Base-by-base conservation (phyloP, 805 yeast species). In the Ogataea methylovora region DNA sequence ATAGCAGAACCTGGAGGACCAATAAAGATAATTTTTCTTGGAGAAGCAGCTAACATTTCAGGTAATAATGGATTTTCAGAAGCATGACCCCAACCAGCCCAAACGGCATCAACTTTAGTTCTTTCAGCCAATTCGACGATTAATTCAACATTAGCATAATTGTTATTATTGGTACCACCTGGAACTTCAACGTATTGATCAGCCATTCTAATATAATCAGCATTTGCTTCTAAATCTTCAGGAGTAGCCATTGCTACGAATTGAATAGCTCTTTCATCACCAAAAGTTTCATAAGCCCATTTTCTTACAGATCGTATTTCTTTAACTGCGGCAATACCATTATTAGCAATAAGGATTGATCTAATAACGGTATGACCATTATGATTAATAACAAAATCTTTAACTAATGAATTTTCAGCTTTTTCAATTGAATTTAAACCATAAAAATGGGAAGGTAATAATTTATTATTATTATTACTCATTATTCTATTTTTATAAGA, bases 71-170 rank as follows among this genome's bases (percentile, higher is more conserved):
- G 99, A 65, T 94, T 90, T 67, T 92, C 99, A n/a, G 96, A 85
- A 20, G 99, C 99, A 58, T 94, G 98, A 52, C 99, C 99, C 99
- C 99, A 92, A 52, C 99, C 99, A 24, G 99, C 99, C 99, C 99
- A 92, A 38, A 92, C 99, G 18, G 98, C 99, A 58, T 92, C 95
- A 37, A 84, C 97, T 45, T 85, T 76, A 29, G 94, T 82, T 67
- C 97, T 82, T 66, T 92, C 98, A 24, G 99, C 99, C 32, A 92
- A 69, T 52, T 92, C 99, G 31, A 92, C 97, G 59, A 92, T 92
- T 42, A 92, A 70, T 47, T 92, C 98, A 42, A 92, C 99, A 55
- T 92, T 92, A 49, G 99, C 99, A 58, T 88, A 88, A 63, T 92
- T 92, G 63, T 92, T 94, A 69, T 92, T 92, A 66, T 94, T 94